Base-by-base conservation (phyloP, 768 basidiomycete species). In the Tephrocybe sp. region DNA sequence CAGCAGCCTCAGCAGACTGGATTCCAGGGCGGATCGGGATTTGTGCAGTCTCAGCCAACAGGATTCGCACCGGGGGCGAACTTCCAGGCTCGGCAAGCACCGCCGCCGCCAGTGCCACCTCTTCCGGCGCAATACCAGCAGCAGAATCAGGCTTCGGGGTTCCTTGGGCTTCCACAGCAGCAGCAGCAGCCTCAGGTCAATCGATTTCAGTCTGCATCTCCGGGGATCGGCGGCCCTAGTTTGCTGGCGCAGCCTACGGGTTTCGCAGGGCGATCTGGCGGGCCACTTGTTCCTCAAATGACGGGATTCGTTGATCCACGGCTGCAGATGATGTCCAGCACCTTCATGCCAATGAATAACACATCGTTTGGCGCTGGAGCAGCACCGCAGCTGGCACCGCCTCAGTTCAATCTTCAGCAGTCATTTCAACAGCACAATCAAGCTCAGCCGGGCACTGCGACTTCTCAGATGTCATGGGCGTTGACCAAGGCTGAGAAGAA, bases 401-500 rank as follows among this genome's bases (percentile, higher is more conserved):
- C 85, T 56, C 84, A 81, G 51, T 79, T 80, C 40, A 82, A 82
- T 30, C 77, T 94, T 15, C 85, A 89, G 64, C 91, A 93, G 66
- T 87, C 85, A 21, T 89, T 97, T 69, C 87, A 92, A 71, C 88
- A 93, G 64, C 84, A 92, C 54, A 91, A 93, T 61, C 84, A 92
- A 65, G 73, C 81, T 15, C 81, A 84, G 23, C 77, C 85, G 5
- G 88, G 88, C 14, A 78, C 82, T 2, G 65, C 80, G 0, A 72
- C 81, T 14, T 85, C 85, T 24, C 84, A 81, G 61, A 76, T 97
- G 33, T 83, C 92, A 0, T 99, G 97, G 97, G 81, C 85, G 0
- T 71, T 98, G 47, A 83, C 83, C 3, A 89, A 90, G 67, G 79
- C 82, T 4, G 97, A 99, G 75, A 95, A 95, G 79, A 96, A 97